Evolutionary conservation across 495 filamentous ascomycete genomes (phyloP), one percentile per base, ranked within the genome.

Genomic region (Penicillium tannophilum): DNA sequence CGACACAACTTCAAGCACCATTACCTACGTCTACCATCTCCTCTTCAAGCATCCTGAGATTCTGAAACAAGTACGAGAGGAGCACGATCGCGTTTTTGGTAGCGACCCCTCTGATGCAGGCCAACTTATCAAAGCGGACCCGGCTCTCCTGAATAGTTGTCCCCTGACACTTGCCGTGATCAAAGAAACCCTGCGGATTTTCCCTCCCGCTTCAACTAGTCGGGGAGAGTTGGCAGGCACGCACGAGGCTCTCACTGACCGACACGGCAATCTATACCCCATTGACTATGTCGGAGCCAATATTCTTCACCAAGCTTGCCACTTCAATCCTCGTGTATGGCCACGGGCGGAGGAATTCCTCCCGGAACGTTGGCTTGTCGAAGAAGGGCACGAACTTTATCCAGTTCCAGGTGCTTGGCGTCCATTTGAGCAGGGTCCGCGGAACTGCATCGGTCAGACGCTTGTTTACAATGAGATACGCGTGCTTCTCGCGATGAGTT

Each of bases 391-490:
- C 0, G 55, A 66, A 31, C 36, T 54, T 5, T 79, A 81, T 24
- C 46, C 46, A 28, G 30, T 49, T 3, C 51, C 31, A 54, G 71
- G 73, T 55, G 76, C 79, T 0, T 86, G 74, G 74, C 64, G 75
- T n/a, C 76, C 79, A 17, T 86, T 86, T 56, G 80, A 80, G 46
- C 64, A 72, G 10, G 83, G 83, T 2, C 77, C 82, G 11, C 59
- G 83, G 5, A 73, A 70, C 19, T 86, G 83, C 60, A 79, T 86
- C 23, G 83, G 84, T 0, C 77, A 84, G 66, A 75, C 79, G 41
- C 65, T 85, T 36, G 79, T 79, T 3, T 68, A 82, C 61, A 68
- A 76, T 7, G 80, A 85, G 63, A 63, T 79, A 24, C 71, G 71
- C 48, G 65, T 82, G 28, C 66, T 78, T 14, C 36, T 84, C 17